Evolutionary conservation across 305 asterid species (phyloP).

Genomic region (Vinca major): DNA sequence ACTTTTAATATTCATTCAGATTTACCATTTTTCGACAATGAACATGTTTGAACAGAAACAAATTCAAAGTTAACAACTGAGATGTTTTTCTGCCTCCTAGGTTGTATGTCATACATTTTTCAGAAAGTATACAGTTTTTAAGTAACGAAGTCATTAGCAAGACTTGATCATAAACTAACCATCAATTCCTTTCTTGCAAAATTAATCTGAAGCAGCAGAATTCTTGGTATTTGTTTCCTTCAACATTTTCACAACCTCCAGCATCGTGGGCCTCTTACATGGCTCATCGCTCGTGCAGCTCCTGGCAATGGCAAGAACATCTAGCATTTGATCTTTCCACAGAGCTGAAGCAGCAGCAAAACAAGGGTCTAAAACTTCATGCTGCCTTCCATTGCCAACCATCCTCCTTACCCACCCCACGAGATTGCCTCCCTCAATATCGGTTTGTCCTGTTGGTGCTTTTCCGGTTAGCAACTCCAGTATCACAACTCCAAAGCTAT

Average conservation of each 20-base stretch:
- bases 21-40: too few relatives aligned
- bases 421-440: conserved; percentile 80
- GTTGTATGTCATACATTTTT: too few relatives aligned
- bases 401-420: conserved; percentile 85
- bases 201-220: neutral
- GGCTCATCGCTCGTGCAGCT: conserved; percentile 68
- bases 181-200: neutral
- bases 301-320: conserved; percentile 48
- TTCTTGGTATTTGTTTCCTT: conserved; percentile 25
- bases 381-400: conserved; percentile 37
- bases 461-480: conserved; percentile 75
- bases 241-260: conserved; percentile 51
- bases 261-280: conserved; percentile 66
- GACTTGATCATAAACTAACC: neutral
- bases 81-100: too few relatives aligned
- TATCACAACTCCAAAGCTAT: conserved; percentile 87
- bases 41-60: too few relatives aligned
- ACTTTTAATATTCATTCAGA: too few relatives aligned
- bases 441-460: conserved; percentile 66
- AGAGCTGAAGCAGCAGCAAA: conserved; percentile 14
- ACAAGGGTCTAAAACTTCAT: conserved; percentile 31
- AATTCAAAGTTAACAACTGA: too few relatives aligned
- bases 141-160: neutral
- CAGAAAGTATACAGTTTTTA: too few relatives aligned
- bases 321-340: conserved; percentile 43